phyloP scores from a whole-genome alignment of 306 rosid genomes.

The Rosa chinensis region DNA sequence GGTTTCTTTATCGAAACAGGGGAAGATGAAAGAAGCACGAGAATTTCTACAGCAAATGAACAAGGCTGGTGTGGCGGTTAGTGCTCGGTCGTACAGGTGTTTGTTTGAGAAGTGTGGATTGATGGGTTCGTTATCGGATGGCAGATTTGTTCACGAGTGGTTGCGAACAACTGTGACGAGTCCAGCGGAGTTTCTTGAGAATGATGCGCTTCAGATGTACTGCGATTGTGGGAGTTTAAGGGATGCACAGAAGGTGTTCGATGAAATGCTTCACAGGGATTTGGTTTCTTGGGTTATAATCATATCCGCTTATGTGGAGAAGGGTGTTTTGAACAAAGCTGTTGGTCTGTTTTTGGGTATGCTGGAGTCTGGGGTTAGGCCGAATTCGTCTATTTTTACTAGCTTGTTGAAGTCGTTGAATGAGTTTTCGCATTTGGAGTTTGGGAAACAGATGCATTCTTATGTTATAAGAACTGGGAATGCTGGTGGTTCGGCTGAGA shows the following conservation, averaged over 20 bases:
- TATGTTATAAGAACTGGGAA: conserved; percentile 45
- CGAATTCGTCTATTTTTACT: conserved; percentile 41
- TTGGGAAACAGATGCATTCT: conserved; percentile 56
- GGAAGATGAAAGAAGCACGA: conserved; percentile 44
- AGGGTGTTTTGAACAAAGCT: conserved; percentile 39
- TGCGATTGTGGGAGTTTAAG: conserved; percentile 45
- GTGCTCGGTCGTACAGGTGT: conserved; percentile 38
- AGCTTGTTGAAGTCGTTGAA: conserved; percentile 39
- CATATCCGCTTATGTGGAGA: conserved; percentile 45
- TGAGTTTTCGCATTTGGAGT: conserved; percentile 31
- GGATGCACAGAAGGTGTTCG: conserved; percentile 46
- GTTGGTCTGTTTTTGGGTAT: conserved; percentile 36
- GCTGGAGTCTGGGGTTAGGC: conserved; percentile 39
- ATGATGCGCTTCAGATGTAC: conserved; percentile 50
- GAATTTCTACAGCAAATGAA: conserved; percentile 54
- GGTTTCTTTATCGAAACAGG: conserved; percentile 51
- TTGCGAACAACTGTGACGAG: conserved; percentile 27
- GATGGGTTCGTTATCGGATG: conserved; percentile 39
- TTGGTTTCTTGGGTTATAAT: conserved; percentile 44
- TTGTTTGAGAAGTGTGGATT: conserved; percentile 49
- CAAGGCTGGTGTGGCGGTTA: conserved; percentile 38
- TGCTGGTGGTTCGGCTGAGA: conserved; percentile 32
- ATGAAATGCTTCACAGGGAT: conserved; percentile 47
- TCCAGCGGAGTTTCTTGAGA: conserved; percentile 40
- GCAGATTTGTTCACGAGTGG: conserved; percentile 41